A percentile compares a stretch with the other conserved stretches of the same genome.
Evolutionary conservation across 768 basidiomycete genomes (phyloP).

Genomic region (Tephrocybe sp.): DNA sequence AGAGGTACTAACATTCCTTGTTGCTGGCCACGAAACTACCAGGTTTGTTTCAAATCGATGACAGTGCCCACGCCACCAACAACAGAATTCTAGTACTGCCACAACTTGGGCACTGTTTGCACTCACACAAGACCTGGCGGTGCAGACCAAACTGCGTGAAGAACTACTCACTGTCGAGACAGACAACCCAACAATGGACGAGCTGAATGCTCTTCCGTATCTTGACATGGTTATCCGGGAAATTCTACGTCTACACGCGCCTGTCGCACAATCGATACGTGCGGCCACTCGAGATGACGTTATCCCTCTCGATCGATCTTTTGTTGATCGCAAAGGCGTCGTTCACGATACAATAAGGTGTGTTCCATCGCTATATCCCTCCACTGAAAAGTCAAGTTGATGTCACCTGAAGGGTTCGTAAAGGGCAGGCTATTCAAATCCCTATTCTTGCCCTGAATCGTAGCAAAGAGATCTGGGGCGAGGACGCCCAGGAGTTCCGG

Average conservation of each 20-base stretch:
- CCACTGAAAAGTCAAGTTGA: background rate
- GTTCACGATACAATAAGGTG: conserved; percentile 39
- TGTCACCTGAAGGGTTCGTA: conserved; percentile 27
- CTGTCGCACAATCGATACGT: conserved; percentile 41
- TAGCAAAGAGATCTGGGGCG: conserved; percentile 56
- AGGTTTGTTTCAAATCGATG: conserved; percentile 23
- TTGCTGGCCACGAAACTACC: conserved; percentile 48
- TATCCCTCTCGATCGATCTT: conserved; percentile 47
- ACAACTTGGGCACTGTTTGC: conserved; percentile 60
- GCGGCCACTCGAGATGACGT: conserved; percentile 50
- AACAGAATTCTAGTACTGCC: conserved; percentile 29
- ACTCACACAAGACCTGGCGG: conserved; percentile 42
- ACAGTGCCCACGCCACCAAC: background rate
- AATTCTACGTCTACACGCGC: conserved; percentile 54
- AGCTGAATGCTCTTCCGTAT: conserved; percentile 61
- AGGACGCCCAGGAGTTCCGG: conserved; percentile 61
- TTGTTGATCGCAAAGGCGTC: conserved; percentile 40
- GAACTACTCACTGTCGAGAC: conserved; percentile 52
- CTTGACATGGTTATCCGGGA: conserved; percentile 68
- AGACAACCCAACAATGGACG: conserved; percentile 66
- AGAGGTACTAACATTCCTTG: conserved; percentile 49
- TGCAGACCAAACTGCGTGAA: conserved; percentile 55
- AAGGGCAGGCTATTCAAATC: conserved; percentile 45
- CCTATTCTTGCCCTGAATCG: conserved; percentile 56
- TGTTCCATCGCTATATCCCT: background rate